Conservation (phyloP, 2,329 filamentous ascomycete species). For the Pyrenochaeta sp. region DNA sequence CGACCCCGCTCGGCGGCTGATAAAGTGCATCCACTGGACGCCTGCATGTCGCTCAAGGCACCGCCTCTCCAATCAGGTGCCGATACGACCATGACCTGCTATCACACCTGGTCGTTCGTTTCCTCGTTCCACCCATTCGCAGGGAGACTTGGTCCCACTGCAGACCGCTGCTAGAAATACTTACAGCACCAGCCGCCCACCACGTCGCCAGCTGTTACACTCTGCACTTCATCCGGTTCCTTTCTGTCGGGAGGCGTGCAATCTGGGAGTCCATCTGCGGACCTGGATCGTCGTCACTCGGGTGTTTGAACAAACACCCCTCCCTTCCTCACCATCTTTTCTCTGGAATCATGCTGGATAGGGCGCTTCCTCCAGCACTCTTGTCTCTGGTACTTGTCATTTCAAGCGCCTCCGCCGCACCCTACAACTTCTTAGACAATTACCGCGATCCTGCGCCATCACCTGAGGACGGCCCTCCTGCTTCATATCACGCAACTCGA, state of each 20-base stretch:
- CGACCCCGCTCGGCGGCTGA: conserved; percentile 47
- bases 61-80: conserved; percentile 40
- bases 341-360: conserved; percentile 37
- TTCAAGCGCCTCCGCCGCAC: conserved; percentile 30
- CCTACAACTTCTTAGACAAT: conserved; percentile 38
- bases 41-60: conserved; percentile 34
- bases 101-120: conserved; percentile 32
- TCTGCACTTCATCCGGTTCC: conserved; percentile 32
- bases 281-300: conserved; percentile 22
- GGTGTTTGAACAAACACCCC: conserved; percentile 15
- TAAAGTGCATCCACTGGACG: conserved; percentile 41
- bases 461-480: conserved; percentile 41
- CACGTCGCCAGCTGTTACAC: conserved; percentile 38
- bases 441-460: conserved; percentile 37
- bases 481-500: conserved; percentile 39
- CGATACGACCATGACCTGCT: conserved; percentile 22
- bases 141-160: conserved; percentile 6
- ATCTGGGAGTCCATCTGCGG: conserved; percentile 13
- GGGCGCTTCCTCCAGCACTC: conserved; percentile 34
- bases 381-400: conserved; percentile 38
- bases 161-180: conserved; percentile 33
- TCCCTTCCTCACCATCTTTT: conserved; percentile 13
- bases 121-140: conserved; percentile 30
- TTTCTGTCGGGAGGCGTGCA: conserved; percentile 28
- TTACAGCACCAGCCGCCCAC: conserved; percentile 26